Conservation (phyloP, 2,329 filamentous ascomycete species). For the Fusarium sp. region DNA sequence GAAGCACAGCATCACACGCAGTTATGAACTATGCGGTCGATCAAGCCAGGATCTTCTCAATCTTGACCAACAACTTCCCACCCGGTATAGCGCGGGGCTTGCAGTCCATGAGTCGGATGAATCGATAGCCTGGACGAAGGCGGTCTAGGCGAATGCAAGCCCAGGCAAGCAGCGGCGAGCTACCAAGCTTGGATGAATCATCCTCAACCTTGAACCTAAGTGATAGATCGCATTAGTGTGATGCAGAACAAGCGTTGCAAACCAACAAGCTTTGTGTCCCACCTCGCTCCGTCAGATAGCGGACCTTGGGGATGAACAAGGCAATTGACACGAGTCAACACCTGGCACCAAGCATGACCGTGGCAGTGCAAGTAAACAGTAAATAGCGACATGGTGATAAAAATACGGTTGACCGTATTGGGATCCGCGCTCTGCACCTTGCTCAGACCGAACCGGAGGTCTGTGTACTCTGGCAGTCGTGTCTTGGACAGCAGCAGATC, state of each 20-base stretch:
- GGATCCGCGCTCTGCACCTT: neutral
- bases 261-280: slow-evolving; percentile 7
- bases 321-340: neutral
- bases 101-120: slow-evolving; percentile 61
- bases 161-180: slow-evolving; percentile 60
- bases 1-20: neutral
- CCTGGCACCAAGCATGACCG: neutral
- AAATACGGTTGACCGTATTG: neutral
- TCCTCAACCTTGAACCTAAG: slow-evolving; percentile 66
- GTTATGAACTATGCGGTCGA: neutral
- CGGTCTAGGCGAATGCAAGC: slow-evolving; percentile 70
- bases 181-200: slow-evolving; percentile 53
- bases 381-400: neutral
- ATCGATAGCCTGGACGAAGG: slow-evolving; percentile 65
- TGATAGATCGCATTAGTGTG: slow-evolving; percentile 26
- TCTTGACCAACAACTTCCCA: slow-evolving; percentile 62
- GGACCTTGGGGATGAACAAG: neutral
- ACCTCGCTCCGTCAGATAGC: neutral
- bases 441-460: slow-evolving; percentile 1
- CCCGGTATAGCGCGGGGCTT: slow-evolving; percentile 58
- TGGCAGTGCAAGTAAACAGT: neutral
- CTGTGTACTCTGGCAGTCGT: slow-evolving; percentile 3
- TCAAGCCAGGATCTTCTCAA: slow-evolving; percentile 60
- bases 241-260: slow-evolving; percentile 21
- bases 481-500: slow-evolving; percentile 9